These are phyloP conservation scores for Babesia caballi DNA, from an alignment of 169 alveolate genomes.

Conservation along the genomic window DNA sequence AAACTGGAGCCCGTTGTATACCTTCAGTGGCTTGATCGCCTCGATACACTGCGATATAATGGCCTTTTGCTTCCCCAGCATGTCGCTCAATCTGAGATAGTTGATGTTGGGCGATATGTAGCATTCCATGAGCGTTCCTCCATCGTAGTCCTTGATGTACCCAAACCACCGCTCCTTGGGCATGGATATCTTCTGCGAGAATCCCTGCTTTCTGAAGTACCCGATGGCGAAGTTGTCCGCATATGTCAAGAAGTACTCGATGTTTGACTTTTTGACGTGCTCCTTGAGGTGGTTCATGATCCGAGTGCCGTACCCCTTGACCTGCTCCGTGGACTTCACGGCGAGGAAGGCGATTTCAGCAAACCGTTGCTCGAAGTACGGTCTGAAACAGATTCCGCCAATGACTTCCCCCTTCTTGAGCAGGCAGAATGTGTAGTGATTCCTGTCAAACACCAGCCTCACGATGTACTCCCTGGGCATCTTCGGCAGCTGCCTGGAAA, in stretches of 20 bases:
- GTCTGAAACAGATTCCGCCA: slow-evolving; percentile 96
- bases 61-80: slow-evolving; percentile 88
- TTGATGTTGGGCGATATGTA: slow-evolving; percentile 89
- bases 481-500: slow-evolving; percentile 95
- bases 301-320: slow-evolving; percentile 98
- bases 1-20: slow-evolving; percentile 81
- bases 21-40: slow-evolving; percentile 76
- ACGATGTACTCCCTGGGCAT: slow-evolving; percentile 99
- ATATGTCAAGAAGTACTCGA: slow-evolving; percentile 94
- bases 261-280: slow-evolving; percentile 88
- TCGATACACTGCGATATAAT: slow-evolving; percentile 82
- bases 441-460: slow-evolving; percentile 93
- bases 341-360: slow-evolving; percentile 99
- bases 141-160: slow-evolving; percentile 97
- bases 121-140: slow-evolving; percentile 99
- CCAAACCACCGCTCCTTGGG: slow-evolving; percentile 96
- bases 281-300: slow-evolving; percentile 96
- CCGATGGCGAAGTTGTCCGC: slow-evolving; percentile 98
- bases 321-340: slow-evolving; percentile 95
- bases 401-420: slow-evolving; percentile 88
- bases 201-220: slow-evolving; percentile 96
- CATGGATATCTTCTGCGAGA: slow-evolving; percentile 91
- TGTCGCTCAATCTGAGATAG: slow-evolving; percentile 87
- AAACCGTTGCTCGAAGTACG: slow-evolving; percentile 88
- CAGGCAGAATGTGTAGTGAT: slow-evolving; percentile 94